A percentile compares a stretch with the other conserved stretches of the same genome.
Evolutionary conservation across 495 filamentous ascomycete genomes (phyloP).

Genomic region (Xylaria curta): DNA sequence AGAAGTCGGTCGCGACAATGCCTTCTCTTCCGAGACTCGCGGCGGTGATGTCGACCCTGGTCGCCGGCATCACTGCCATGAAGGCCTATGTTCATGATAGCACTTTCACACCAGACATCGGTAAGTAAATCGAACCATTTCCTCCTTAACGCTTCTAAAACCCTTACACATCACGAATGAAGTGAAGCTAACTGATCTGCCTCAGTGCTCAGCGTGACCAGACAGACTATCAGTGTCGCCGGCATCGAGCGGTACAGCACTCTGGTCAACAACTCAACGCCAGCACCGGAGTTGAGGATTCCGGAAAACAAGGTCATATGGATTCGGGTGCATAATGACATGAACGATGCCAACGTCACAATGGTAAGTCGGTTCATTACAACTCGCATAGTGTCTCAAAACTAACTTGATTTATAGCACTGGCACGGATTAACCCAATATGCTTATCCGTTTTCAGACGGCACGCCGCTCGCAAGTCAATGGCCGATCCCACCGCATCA

Average conservation of each 20-base stretch:
- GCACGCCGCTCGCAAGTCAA: conserved; percentile 54
- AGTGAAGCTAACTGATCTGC: neutral
- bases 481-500: conserved; percentile 61
- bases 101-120: conserved; percentile 47
- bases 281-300: conserved; percentile 53
- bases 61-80: conserved; percentile 12
- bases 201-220: conserved; percentile 49
- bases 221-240: conserved; percentile 40
- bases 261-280: conserved; percentile 56
- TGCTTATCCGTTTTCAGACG: conserved; percentile 59
- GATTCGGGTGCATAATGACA: conserved; percentile 63
- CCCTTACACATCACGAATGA: neutral
- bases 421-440: conserved; percentile 60
- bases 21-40: conserved; percentile 7
- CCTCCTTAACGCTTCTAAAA: neutral
- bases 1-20: neutral
- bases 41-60: conserved; percentile 9
- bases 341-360: conserved; percentile 54
- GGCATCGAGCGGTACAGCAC: conserved; percentile 47
- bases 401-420: conserved; percentile 45
- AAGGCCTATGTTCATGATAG: conserved; percentile 9
- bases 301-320: conserved; percentile 51
- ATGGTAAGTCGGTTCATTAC: conserved; percentile 46
- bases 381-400: neutral
- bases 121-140: neutral